These are phyloP conservation scores for Mycena galopus DNA, from an alignment of 768 basidiomycete genomes.

Conservation along the genomic window DNA sequence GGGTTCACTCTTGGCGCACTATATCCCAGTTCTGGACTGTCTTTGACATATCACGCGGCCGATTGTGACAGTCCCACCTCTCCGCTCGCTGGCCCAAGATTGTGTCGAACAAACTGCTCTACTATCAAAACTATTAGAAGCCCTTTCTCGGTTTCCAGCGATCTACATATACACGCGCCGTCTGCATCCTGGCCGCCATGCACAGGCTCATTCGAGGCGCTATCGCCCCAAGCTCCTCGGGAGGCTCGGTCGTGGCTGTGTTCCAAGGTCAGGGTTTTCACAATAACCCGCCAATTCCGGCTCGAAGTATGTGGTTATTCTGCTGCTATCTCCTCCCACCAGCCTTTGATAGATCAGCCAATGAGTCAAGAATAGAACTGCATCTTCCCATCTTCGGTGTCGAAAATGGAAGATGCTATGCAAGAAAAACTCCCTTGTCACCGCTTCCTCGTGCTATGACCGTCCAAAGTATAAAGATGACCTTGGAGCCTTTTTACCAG, in stretches of 20 bases:
- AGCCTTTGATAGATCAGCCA: constrained; percentile 7
- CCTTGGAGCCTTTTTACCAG: not conserved
- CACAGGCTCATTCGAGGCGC: not conserved
- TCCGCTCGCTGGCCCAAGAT: too few relatives aligned
- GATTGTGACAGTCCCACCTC: not conserved
- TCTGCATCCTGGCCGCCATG: not conserved
- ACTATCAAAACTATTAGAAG: constrained; percentile 26
- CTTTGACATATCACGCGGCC: not conserved
- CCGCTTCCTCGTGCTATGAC: constrained; percentile 8
- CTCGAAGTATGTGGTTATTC: not conserved
- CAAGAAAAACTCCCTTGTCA: constrained; percentile 1
- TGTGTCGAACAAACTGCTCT: constrained; percentile 2
- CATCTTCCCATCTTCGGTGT: constrained; percentile 3
- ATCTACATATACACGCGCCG: not conserved
- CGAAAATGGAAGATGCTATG: not conserved
- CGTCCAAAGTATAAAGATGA: constrained; percentile 13
- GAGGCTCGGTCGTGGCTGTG: not conserved
- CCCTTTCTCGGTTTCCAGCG: not conserved
- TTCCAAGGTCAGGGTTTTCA: not conserved
- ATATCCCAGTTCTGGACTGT: too few relatives aligned
- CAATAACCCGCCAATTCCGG: not conserved
- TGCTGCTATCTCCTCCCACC: constrained; percentile 17
- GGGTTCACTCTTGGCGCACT: too few relatives aligned
- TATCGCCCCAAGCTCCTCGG: not conserved
- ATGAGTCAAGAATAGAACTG: constrained; percentile 12